Conservation (phyloP, 192 early-diverging fungal genomes). For the Helicostylum pulchrum region DNA sequence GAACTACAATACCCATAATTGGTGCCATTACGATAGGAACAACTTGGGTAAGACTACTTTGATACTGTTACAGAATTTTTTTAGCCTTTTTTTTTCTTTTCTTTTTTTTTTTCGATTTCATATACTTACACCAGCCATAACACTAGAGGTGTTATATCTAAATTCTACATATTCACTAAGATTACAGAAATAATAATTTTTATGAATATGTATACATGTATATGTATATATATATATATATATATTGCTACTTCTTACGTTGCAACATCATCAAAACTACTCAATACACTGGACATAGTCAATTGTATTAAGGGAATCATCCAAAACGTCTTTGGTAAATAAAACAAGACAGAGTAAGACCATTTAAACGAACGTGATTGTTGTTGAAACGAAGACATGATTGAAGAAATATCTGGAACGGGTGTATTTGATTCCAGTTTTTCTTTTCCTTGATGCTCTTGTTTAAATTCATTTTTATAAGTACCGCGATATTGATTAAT, state of each 20-base stretch:
- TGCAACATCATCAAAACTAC: conserved; percentile 33
- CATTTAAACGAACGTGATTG: conserved; percentile 7
- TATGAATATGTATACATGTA: too few species aligned
- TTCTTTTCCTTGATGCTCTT: background rate
- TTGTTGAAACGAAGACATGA: background rate
- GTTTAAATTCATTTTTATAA: conserved; percentile 11
- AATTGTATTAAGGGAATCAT: conserved; percentile 30
- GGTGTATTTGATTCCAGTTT: background rate
- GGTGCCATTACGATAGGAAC: conserved; percentile 55
- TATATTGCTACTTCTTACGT: conserved; percentile 15
- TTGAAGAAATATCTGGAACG: background rate
- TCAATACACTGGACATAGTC: conserved; percentile 31
- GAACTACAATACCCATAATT: conserved; percentile 48
- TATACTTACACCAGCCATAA: conserved; percentile 29
- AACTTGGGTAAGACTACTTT: conserved; percentile 50
- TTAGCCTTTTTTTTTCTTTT: too few species aligned
- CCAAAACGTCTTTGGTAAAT: conserved; percentile 28
- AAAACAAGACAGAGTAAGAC: conserved; percentile 14
- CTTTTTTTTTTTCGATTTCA: too few species aligned
- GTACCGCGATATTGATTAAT: background rate
- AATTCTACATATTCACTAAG: conserved; percentile 32
- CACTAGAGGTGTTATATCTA: conserved; percentile 22
- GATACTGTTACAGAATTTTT: conserved; percentile 3
- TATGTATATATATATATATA: background rate
- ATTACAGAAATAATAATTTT: background rate